Evolutionary conservation across 2,329 filamentous ascomycete species (phyloP), one percentile per base, ranked within the genome.

Genomic region (Ceratocystis smalleyi): DNA sequence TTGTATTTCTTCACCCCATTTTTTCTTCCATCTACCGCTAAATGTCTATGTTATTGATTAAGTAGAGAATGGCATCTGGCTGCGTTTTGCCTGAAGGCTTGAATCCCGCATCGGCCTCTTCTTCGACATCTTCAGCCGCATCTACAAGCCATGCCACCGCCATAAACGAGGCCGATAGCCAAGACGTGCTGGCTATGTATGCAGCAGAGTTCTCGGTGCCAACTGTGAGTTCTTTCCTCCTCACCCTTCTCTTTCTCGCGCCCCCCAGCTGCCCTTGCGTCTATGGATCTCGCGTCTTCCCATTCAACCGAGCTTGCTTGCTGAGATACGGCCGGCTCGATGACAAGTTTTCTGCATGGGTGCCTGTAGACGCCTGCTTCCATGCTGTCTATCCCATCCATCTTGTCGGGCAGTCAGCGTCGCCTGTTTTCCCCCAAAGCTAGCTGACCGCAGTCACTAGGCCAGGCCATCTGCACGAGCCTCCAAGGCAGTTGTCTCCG

Each of bases 171-270:
- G 60, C 54, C 4, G 64, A 65, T 59, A 65, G 64, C 22, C 64
- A 65, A 62, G 64, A 59, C 35, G 61, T 65, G 6, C 54, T 65
- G 49, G 64, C 51, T 6, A 62, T 59, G 19, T 65, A 65, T 43
- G 51, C 61, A 32, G 61, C 64, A 7, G 64, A 65, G 45, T 65
- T 65, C 55, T 65, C 64, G 10, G 59, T 54, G 43, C 63, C 60
- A 5, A 45, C 24, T 27, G 64, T 63, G 10, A 65, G 61, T 61
- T 57, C 54, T 10, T 30, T 30, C 35, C 30, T 57, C 27, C 19
- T 57, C 24, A n/a, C 54, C 35, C 17, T 17, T 30, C 54, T 22
- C 17, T 19, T 7, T 32, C 22, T 24, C 51, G n/a, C 17, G n/a
- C 6, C 24, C 24, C 22, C 51, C 6, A 24, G n/a, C 12, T 19